Conservation (phyloP, 305 asterid species). For the Striga hermonthica region DNA sequence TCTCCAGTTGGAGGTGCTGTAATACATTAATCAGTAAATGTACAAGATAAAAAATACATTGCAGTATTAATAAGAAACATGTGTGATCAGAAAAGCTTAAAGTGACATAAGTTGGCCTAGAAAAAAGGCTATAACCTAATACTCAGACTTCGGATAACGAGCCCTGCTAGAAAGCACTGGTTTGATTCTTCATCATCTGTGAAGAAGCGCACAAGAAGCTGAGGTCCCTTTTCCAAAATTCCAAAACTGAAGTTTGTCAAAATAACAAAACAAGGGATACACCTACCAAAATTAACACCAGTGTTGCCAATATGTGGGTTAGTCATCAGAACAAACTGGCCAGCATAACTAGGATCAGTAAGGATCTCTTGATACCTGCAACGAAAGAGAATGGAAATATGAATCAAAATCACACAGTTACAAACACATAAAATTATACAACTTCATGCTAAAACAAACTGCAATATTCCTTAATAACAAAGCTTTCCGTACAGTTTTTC, state of each 20-base stretch:
- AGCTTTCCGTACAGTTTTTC: neutral
- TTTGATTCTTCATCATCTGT: constrained; percentile 83
- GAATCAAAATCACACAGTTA: constrained; percentile 8
- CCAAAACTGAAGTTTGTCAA: constrained; percentile 5
- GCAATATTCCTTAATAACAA: neutral
- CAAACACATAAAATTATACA: neutral
- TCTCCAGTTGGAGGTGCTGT: constrained; percentile 92
- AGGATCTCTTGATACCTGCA: constrained; percentile 92
- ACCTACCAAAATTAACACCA: constrained; percentile 83
- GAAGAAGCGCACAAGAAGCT: constrained; percentile 25
- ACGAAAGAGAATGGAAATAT: constrained; percentile 24
- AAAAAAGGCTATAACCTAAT: neutral
- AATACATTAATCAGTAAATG: constrained; percentile 28
- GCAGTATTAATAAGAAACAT: constrained; percentile 13
- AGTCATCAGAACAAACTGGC: constrained; percentile 93
- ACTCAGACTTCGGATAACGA: constrained; percentile 48
- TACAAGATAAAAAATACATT: constrained; percentile 7
- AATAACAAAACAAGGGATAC: constrained; percentile 16
- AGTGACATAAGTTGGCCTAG: neutral
- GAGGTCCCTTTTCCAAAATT: constrained; percentile 14
- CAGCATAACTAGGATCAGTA: constrained; percentile 96
- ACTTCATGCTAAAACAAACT: constrained; percentile 2
- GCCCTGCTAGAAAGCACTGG: constrained; percentile 81
- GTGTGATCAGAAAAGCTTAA: constrained; percentile 10
- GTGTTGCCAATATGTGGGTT: constrained; percentile 94